Evolutionary conservation across 1,284 basidiomycete species (phyloP).

Genomic region (Anthracocystis walkeri): DNA sequence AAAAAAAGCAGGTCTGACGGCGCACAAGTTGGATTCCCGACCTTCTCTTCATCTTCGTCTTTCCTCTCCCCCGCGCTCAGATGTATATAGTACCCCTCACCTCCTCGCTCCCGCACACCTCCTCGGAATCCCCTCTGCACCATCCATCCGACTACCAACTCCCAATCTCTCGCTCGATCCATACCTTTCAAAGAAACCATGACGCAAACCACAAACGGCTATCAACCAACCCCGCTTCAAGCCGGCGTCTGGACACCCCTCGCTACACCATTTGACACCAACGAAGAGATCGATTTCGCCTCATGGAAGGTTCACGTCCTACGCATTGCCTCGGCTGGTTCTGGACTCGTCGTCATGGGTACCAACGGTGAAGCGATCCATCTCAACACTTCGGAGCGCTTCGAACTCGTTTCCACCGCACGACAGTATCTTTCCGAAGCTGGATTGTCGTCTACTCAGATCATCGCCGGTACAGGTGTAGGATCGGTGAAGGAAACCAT

Average conservation of each 20-base stretch:
- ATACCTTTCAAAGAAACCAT: conserved; percentile 4
- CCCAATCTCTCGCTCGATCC: neutral
- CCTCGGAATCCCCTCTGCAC: neutral
- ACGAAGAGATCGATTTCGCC: conserved; percentile 83
- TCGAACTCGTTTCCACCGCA: conserved; percentile 77
- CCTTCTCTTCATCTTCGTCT: neutral
- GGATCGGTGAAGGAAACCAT: conserved; percentile 85
- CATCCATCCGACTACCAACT: neutral
- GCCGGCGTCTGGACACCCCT: conserved; percentile 86
- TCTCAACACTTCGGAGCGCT: conserved; percentile 80
- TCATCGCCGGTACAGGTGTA: conserved; percentile 84
- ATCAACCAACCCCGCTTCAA: conserved; percentile 46
- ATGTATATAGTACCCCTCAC: neutral
- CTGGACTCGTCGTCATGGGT: conserved; percentile 81
- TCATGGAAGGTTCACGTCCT: conserved; percentile 81
- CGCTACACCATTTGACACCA: conserved; percentile 82
- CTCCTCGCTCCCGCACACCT: neutral
- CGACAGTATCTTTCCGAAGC: conserved; percentile 79
- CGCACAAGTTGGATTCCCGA: neutral
- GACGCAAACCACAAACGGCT: conserved; percentile 38
- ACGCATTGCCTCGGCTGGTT: conserved; percentile 78
- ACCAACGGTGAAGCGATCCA: conserved; percentile 86
- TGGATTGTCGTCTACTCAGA: conserved; percentile 76
- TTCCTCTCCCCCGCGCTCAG: neutral
- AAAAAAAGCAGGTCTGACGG: too few relatives aligned